Percentiles rank a stretch among this genome's conserved stretches.
These are phyloP conservation scores for Pythium brassicae DNA, from an alignment of 352 stramenopile species.

Conservation along the genomic window DNA sequence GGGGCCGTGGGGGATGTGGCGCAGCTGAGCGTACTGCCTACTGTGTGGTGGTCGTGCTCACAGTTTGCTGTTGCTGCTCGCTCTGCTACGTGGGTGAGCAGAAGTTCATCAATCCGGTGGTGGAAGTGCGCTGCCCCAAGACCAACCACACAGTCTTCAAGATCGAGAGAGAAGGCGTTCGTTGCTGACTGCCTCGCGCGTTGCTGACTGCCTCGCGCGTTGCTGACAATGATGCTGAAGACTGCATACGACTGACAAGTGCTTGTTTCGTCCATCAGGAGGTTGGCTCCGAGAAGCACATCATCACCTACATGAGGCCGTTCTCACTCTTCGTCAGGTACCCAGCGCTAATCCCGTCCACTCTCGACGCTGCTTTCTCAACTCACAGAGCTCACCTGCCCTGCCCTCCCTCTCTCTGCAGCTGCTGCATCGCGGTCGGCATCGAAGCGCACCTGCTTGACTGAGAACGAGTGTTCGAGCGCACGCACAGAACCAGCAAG, in stretches of 20 bases:
- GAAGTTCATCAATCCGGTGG: slow-evolving; percentile 84
- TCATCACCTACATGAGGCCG: slow-evolving; percentile 68
- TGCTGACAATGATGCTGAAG: not conserved
- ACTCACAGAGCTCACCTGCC: not conserved
- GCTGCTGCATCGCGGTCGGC: slow-evolving; percentile 66
- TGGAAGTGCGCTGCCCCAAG: slow-evolving; percentile 58
- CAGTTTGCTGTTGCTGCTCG: no score
- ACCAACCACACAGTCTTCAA: slow-evolving; percentile 71
- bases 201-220: not conserved
- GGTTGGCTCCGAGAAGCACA: slow-evolving; percentile 61
- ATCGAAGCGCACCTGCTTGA: slow-evolving; percentile 61
- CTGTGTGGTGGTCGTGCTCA: not conserved
- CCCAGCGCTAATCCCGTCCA: not conserved
- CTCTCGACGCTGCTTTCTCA: not conserved
- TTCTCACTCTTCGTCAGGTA: slow-evolving; percentile 82
- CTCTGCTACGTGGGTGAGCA: slow-evolving; percentile 11
- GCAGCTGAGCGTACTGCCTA: no score
- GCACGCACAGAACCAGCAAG: no score
- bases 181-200: slow-evolving; percentile 2
- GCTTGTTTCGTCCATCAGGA: slow-evolving; percentile 26
- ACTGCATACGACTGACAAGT: not conserved
- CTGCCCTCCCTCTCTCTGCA: slow-evolving; percentile 14
- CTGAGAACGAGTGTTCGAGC: not conserved
- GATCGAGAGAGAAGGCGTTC: slow-evolving; percentile 78
- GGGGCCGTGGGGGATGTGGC: not conserved